These are phyloP conservation scores for Colletotrichum simmondsii DNA, from an alignment of 2,329 filamentous ascomycete species.

Conservation along the genomic window DNA sequence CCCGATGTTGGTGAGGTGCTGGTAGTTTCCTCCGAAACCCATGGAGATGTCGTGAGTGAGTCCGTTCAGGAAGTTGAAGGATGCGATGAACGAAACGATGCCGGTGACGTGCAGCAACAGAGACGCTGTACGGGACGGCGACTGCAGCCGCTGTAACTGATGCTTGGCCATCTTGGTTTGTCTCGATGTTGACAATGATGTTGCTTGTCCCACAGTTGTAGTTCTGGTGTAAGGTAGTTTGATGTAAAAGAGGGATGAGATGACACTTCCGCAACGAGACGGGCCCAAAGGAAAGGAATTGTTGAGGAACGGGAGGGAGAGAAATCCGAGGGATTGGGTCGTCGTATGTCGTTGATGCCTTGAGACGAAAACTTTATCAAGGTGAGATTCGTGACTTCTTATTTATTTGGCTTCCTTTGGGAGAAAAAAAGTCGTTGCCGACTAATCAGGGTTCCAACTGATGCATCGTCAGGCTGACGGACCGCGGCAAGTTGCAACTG, in stretches of 20 bases:
- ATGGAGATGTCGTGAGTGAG: slow-evolving; percentile 65
- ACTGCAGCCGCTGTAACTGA: slow-evolving; percentile 72
- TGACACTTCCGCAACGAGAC: slow-evolving; percentile 1
- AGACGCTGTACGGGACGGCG: slow-evolving; percentile 73
- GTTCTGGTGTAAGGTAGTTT: not conserved
- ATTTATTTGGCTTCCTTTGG: not conserved
- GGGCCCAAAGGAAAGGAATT: not conserved
- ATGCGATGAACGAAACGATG: slow-evolving; percentile 62
- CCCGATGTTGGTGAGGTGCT: slow-evolving; percentile 81
- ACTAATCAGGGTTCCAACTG: slow-evolving; percentile 23
- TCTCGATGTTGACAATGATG: not conserved
- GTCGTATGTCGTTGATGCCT: slow-evolving; percentile 6
- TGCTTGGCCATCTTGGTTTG: slow-evolving; percentile 58
- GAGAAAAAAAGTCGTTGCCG: not conserved
- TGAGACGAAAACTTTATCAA: slow-evolving; percentile 17
- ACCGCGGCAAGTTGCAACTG: slow-evolving; percentile 21
- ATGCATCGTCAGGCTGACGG: slow-evolving; percentile 20
- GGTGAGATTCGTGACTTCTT: slow-evolving; percentile 5
- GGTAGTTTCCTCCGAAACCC: slow-evolving; percentile 75
- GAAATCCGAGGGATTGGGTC: slow-evolving; percentile 19
- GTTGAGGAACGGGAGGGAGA: slow-evolving; percentile 24
- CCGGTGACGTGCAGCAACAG: slow-evolving; percentile 69
- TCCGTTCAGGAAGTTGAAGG: slow-evolving; percentile 60
- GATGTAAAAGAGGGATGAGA: slow-evolving; percentile 11
- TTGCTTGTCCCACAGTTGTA: slow-evolving; percentile 3